phyloP scores from a whole-genome alignment of 2,329 filamentous ascomycete species.

The Cadophora luteo-olivacea region DNA sequence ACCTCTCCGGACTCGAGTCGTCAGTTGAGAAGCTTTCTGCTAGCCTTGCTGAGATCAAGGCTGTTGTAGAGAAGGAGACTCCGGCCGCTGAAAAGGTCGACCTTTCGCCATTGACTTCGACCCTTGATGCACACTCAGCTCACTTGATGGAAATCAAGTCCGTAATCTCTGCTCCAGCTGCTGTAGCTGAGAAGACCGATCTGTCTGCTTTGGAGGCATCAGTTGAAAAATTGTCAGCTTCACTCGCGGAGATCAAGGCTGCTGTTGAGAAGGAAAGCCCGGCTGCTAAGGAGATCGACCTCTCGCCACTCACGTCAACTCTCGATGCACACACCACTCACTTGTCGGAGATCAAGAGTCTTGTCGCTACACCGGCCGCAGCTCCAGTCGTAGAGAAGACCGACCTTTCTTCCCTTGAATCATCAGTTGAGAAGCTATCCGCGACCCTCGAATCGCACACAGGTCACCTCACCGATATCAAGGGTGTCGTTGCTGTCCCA shows the following conservation, averaged over 20 bases:
- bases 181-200: slow-evolving; percentile 32
- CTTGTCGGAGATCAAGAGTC: slow-evolving; percentile 28
- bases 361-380: slow-evolving; percentile 18
- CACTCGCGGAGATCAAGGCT: slow-evolving; percentile 34
- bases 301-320: slow-evolving; percentile 22
- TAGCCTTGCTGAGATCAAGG: slow-evolving; percentile 27
- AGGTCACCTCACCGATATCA: slow-evolving; percentile 24
- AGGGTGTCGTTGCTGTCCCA: slow-evolving; percentile 19
- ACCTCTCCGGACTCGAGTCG: slow-evolving; percentile 31
- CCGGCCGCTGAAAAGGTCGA: slow-evolving; percentile 29
- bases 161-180: slow-evolving; percentile 23
- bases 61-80: slow-evolving; percentile 19
- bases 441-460: slow-evolving; percentile 26
- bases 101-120: slow-evolving; percentile 21
- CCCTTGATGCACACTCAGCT: slow-evolving; percentile 31
- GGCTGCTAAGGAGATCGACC: slow-evolving; percentile 15
- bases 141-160: slow-evolving; percentile 35
- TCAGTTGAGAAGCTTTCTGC: slow-evolving; percentile 32
- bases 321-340: slow-evolving; percentile 25
- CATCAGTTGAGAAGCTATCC: slow-evolving; percentile 24
- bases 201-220: slow-evolving; percentile 30
- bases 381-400: slow-evolving; percentile 21
- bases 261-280: slow-evolving; percentile 18
- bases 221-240: slow-evolving; percentile 25
- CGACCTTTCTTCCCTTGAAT: slow-evolving; percentile 24